Conservation (phyloP, 345 rosid species). For the Physaria fendleri region DNA sequence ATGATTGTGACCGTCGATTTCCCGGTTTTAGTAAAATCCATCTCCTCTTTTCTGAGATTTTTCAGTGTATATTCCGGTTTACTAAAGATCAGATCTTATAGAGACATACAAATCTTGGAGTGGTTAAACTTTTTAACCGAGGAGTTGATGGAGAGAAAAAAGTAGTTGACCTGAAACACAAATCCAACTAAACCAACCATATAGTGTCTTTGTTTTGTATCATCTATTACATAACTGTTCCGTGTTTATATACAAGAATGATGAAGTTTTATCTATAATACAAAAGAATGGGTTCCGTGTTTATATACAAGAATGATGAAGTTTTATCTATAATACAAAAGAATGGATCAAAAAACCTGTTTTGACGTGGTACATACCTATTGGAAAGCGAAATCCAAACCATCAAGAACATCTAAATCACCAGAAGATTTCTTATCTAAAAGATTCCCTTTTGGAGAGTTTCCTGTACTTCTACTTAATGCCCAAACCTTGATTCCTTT, state of each 20-base stretch:
- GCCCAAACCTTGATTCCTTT: constrained; percentile 35
- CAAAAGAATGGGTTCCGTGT: constrained; percentile 4
- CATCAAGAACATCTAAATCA: constrained; percentile 48
- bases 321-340: constrained; percentile 10
- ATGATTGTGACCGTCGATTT: constrained; percentile 18
- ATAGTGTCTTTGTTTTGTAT: constrained; percentile 13
- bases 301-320: constrained; percentile 15
- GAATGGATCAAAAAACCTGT: constrained; percentile 14
- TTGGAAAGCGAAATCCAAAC: constrained; percentile 33
- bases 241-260: constrained; percentile 16
- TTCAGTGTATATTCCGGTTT: background rate
- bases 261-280: constrained; percentile 3
- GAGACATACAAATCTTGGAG: background rate
- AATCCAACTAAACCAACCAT: constrained; percentile 25
- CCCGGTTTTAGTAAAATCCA: constrained; percentile 12
- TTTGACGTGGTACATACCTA: background rate
- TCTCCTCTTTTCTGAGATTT: background rate
- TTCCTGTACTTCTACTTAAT: constrained; percentile 58
- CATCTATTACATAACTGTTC: constrained; percentile 13
- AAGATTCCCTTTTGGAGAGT: constrained; percentile 42
- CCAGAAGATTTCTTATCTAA: constrained; percentile 24
- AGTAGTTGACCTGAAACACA: constrained; percentile 29
- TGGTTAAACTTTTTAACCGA: constrained; percentile 12
- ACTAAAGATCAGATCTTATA: constrained; percentile 15
- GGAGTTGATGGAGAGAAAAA: constrained; percentile 22